A percentile compares a stretch with the other conserved stretches of the same genome.
phyloP scores from a whole-genome alignment of 2,329 filamentous ascomycete genomes.

The Magnaporthiopsis incrustans region DNA sequence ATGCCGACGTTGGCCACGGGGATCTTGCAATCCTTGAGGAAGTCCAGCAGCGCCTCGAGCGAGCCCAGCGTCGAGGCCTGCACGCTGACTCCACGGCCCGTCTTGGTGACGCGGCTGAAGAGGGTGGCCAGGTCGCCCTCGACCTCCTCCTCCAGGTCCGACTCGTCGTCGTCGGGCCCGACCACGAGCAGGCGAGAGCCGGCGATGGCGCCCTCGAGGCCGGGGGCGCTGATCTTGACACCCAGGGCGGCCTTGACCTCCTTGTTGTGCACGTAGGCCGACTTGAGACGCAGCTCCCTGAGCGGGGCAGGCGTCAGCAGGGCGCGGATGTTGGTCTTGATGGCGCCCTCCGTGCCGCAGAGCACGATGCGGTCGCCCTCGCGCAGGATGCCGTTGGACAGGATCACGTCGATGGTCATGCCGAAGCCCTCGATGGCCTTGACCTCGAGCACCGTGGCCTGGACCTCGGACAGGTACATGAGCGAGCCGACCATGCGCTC shows the following conservation, averaged over 20 bases:
- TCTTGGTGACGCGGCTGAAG: constrained; percentile 84
- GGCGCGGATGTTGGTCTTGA: constrained; percentile 90
- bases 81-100: constrained; percentile 89
- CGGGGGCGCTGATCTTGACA: constrained; percentile 97
- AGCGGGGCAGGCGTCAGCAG: constrained; percentile 87
- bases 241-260: constrained; percentile 96
- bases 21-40: constrained; percentile 93
- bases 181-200: constrained; percentile 92
- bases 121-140: constrained; percentile 89
- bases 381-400: constrained; percentile 89
- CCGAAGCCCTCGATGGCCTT: constrained; percentile 98
- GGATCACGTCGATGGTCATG: constrained; percentile 94
- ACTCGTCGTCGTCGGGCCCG: constrained; percentile 90
- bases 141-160: constrained; percentile 93
- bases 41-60: constrained; percentile 90
- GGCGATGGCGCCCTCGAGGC: constrained; percentile 91
- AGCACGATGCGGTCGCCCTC: constrained; percentile 93
- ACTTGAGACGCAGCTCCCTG: constrained; percentile 91
- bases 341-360: constrained; percentile 94
- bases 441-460: constrained; percentile 96
- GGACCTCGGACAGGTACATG: constrained; percentile 97
- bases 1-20: constrained; percentile 96
- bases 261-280: constrained; percentile 96
- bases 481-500: constrained; percentile 95
- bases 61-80: constrained; percentile 97